These are phyloP conservation scores for Graphilbum ipis-grandicollis DNA, from an alignment of 2,329 filamentous ascomycete species.

Conservation along the genomic window DNA sequence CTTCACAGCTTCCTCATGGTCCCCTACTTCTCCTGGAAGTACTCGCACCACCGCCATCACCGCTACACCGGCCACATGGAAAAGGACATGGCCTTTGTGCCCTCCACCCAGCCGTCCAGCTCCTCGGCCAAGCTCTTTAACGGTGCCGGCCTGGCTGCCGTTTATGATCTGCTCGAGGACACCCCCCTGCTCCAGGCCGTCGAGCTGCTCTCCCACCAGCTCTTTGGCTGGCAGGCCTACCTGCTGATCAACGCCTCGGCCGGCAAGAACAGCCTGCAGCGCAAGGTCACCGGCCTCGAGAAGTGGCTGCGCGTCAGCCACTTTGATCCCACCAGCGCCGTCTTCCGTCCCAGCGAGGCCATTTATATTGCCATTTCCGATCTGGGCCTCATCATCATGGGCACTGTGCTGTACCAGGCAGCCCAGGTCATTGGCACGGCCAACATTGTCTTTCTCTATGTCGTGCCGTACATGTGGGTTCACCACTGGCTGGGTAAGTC, in stretches of 20 bases:
- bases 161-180: constrained; percentile 56
- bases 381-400: constrained; percentile 53
- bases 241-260: constrained; percentile 83
- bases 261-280: constrained; percentile 79
- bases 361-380: constrained; percentile 77
- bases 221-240: constrained; percentile 86
- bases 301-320: constrained; percentile 69
- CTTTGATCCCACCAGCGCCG: constrained; percentile 72
- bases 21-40: constrained; percentile 98
- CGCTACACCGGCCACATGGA: constrained; percentile 95
- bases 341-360: constrained; percentile 85
- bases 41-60: constrained; percentile 98
- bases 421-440: constrained; percentile 63
- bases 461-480: constrained; percentile 88
- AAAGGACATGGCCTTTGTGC: constrained; percentile 96
- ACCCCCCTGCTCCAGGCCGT: constrained; percentile 37
- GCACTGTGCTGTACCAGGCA: constrained; percentile 45
- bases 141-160: constrained; percentile 82
- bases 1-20: constrained; percentile 73
- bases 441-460: constrained; percentile 89
- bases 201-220: constrained; percentile 54
- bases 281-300: constrained; percentile 68
- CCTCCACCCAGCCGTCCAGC: constrained; percentile 61
- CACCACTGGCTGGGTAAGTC: constrained; percentile 95
- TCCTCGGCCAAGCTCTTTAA: constrained; percentile 48